Evolutionary conservation across 768 basidiomycete species (phyloP).

Genomic region (Xerocomus brunneocitrinus): DNA sequence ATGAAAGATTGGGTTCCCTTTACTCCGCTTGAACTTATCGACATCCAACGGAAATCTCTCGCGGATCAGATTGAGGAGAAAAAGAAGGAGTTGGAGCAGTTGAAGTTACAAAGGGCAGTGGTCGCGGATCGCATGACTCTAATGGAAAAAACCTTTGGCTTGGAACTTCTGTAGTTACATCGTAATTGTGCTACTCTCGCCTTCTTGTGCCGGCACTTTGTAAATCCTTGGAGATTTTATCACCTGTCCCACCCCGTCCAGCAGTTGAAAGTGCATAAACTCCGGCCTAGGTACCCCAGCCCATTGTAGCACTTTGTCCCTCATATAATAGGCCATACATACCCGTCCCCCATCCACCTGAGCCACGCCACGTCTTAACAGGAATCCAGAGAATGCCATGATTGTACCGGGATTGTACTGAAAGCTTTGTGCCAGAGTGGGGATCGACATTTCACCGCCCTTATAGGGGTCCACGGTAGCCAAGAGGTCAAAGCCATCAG

Average conservation of each 20-base stretch:
- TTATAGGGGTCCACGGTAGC: no score
- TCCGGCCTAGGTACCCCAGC: background rate
- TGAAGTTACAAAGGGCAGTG: background rate
- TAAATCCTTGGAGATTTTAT: background rate
- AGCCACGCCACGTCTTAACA: background rate
- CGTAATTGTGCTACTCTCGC: background rate
- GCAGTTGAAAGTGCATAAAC: background rate
- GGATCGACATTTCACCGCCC: no score
- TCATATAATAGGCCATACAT: background rate
- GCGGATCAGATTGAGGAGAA: background rate
- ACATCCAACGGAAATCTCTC: background rate
- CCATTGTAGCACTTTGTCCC: no score
- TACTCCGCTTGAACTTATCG: background rate
- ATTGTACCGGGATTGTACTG: background rate
- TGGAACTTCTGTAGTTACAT: background rate
- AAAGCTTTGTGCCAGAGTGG: no score
- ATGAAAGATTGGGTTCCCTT: no score
- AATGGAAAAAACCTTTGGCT: background rate
- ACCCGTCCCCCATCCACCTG: background rate
- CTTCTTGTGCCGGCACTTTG: no score
- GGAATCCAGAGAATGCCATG: background rate
- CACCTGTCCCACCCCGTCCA: background rate
- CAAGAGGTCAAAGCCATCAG: no score
- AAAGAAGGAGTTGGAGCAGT: background rate
- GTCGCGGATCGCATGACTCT: background rate